A percentile compares a stretch with the other conserved stretches of the same genome.
phyloP scores from a whole-genome alignment of 2,329 filamentous ascomycete genomes.

The Claviceps pazoutovae region DNA sequence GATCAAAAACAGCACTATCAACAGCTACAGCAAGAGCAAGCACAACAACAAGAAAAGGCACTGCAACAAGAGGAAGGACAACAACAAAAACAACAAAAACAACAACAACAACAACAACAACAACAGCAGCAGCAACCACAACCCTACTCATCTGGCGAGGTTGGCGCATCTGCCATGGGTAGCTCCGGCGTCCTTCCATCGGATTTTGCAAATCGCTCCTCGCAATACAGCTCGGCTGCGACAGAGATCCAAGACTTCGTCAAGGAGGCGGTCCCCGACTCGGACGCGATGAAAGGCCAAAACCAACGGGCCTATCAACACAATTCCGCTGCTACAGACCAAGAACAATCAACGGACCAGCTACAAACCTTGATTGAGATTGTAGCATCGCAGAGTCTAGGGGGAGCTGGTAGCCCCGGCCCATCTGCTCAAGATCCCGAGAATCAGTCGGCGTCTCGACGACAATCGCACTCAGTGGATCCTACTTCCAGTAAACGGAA shows the following conservation, averaged over 20 bases:
- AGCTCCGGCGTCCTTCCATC: conserved; percentile 37
- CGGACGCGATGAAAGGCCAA: conserved; percentile 15
- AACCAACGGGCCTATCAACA: conserved; percentile 12
- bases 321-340: conserved; percentile 24
- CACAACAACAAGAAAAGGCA: no score
- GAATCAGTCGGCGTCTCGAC: conserved; percentile 10
- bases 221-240: conserved; percentile 24
- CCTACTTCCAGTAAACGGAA: conserved; percentile 43
- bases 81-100: conserved; percentile 18
- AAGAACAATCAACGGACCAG: conserved; percentile 32
- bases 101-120: conserved; percentile 12
- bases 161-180: conserved; percentile 37
- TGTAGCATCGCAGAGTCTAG: conserved; percentile 42
- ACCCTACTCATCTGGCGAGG: conserved; percentile 40
- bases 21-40: no score
- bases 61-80: neutral
- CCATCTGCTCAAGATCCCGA: conserved; percentile 7
- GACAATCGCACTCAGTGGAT: conserved; percentile 17
- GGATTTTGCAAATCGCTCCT: conserved; percentile 33
- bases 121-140: conserved; percentile 18
- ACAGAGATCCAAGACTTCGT: conserved; percentile 32
- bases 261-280: conserved; percentile 27
- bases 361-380: conserved; percentile 37
- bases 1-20: no score
- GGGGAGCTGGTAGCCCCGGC: conserved; percentile 23